Base-by-base conservation (phyloP, 1,284 basidiomycete species). In the Leccinum insigne region DNA sequence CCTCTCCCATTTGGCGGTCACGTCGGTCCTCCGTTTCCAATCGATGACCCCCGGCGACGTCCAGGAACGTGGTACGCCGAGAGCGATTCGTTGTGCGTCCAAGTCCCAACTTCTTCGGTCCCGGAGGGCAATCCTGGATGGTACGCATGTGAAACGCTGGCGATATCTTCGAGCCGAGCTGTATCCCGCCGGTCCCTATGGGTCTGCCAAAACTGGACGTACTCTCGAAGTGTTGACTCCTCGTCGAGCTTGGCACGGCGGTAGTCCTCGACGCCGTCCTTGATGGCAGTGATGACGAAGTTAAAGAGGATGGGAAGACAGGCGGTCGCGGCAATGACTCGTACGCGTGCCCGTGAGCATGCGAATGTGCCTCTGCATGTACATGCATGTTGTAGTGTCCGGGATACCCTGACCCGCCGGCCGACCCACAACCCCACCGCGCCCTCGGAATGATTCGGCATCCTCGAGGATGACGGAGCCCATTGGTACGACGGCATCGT, bases 281-380 rank as follows among this genome's bases (percentile, higher is more conserved):
- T 99, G 80, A 98, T 88, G 10, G 92, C 96, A 6, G 97, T 98
- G 67, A 98, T 92, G 38, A 82, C 77, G 57, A 99, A 79, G 70
- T 98, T 98, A 77, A 96, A 93, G 18, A 94, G 81, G 21, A 99
- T 85, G 0, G 96, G 96, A 26, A 99, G 80, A 76, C 94, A 92
- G 5, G 95, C 89, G 64, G 95, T 89, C 66, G 92, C 86, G 1
- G 95, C 91, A 99, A 99, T 29, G 13, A 97, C 82, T 23, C 7
- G 21, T 13, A 52, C 49, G 49, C 49, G 49, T 52, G 49, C 13
- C 11, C 18, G 21, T 21, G 49, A 13, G 11, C 6, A 52, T 52
- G 49, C 7, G 49, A 4, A 49, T 49, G 47, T 21, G 47, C 18
- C 2, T 52, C 11, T 52, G 18, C 18, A 13, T 52, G 47, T 21